Conservation (phyloP, 768 basidiomycete species). For the Leccinum uliginosum region DNA sequence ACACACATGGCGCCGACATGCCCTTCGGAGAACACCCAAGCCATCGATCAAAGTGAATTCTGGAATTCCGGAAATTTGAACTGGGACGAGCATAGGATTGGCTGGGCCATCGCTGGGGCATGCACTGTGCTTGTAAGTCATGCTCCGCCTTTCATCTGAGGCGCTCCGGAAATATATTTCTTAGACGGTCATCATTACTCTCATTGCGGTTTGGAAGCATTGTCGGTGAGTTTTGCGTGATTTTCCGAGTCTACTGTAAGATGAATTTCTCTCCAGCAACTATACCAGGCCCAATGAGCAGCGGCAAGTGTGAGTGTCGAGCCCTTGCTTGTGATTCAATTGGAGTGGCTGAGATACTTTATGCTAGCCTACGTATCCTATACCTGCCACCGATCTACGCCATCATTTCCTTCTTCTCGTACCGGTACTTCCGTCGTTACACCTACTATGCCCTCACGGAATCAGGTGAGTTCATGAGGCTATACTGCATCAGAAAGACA, state of each 20-base stretch:
- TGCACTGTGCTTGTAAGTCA: slow-evolving; percentile 51
- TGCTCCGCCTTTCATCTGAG: neutral
- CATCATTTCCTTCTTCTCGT: slow-evolving; percentile 81
- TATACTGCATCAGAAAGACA: slow-evolving; percentile 16
- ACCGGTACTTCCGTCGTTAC: slow-evolving; percentile 76
- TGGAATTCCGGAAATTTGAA: slow-evolving; percentile 52
- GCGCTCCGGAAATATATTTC: neutral
- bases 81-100: slow-evolving; percentile 64
- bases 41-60: slow-evolving; percentile 57
- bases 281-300: slow-evolving; percentile 71
- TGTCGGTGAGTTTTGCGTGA: slow-evolving; percentile 47
- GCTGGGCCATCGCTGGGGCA: slow-evolving; percentile 68
- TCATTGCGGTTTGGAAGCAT: slow-evolving; percentile 52
- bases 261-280: slow-evolving; percentile 39
- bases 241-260: neutral
- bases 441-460: slow-evolving; percentile 56
- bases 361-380: slow-evolving; percentile 62
- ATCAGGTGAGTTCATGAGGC: slow-evolving; percentile 36
- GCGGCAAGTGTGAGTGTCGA: slow-evolving; percentile 64
- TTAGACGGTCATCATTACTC: slow-evolving; percentile 60
- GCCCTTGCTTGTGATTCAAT: neutral
- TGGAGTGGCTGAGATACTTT: neutral
- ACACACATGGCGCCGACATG: slow-evolving; percentile 34
- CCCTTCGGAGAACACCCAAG: slow-evolving; percentile 46
- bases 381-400: slow-evolving; percentile 84